phyloP scores from a whole-genome alignment of 129 eudicot genomes.

The Flaveria trinervia region DNA sequence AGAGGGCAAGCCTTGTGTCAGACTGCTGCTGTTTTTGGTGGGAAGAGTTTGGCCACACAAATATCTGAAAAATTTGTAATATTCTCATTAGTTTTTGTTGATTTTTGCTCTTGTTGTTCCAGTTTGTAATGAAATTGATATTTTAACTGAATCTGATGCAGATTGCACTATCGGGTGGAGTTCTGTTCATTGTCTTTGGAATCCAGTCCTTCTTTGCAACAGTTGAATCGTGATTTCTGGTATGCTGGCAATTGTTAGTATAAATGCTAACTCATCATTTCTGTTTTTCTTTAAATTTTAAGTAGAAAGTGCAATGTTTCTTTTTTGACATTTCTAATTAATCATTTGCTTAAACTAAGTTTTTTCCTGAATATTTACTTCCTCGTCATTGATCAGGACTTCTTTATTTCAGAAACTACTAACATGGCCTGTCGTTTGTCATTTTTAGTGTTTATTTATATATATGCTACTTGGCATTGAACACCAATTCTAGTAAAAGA shows the following conservation, averaged over 20 bases:
- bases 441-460: background rate
- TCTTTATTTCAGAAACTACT: background rate
- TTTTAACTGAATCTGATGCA: constrained; percentile 32
- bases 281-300: background rate
- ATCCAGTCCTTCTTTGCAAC: constrained; percentile 84
- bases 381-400: background rate
- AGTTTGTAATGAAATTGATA: background rate
- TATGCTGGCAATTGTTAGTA: constrained; percentile 24
- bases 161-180: constrained; percentile 86
- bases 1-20: constrained; percentile 98
- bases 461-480: too few relatives aligned
- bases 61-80: constrained; percentile 82
- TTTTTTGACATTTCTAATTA: background rate
- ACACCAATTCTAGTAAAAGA: background rate
- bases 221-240: constrained; percentile 46
- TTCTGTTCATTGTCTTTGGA: constrained; percentile 86
- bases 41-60: constrained; percentile 87
- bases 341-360: background rate
- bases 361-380: background rate
- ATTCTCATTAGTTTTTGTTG: constrained; percentile 5
- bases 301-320: background rate
- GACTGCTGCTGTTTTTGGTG: constrained; percentile 95
- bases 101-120: background rate
- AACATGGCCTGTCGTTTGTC: constrained; percentile 6
- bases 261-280: background rate